phyloP scores from a whole-genome alignment of 306 rosid species.

The Citrullus colocynthis region DNA sequence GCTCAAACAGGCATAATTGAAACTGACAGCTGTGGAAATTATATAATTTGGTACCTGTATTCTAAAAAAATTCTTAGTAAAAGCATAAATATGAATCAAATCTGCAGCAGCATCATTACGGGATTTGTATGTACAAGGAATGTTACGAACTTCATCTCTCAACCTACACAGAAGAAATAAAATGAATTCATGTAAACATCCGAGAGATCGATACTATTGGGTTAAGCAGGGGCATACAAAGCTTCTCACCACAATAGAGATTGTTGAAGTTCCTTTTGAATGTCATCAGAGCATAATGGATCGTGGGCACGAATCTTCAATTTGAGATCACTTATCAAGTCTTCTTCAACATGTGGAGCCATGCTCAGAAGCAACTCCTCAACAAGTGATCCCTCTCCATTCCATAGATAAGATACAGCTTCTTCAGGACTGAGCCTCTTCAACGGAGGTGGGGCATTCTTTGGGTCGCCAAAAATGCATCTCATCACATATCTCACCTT shows the following conservation, averaged over 20 bases:
- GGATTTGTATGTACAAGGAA: conserved; percentile 88
- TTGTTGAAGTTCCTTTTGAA: conserved; percentile 57
- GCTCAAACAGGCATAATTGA: neutral
- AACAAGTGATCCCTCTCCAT: conserved; percentile 88
- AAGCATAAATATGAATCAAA: conserved; percentile 89
- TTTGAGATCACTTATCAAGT: conserved; percentile 49
- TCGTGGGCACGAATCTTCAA: conserved; percentile 51
- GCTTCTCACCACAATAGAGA: conserved; percentile 61
- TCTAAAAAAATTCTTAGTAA: conserved; percentile 74
- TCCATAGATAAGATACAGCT: conserved; percentile 65
- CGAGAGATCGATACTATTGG: neutral
- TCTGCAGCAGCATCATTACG: conserved; percentile 99
- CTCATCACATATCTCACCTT: conserved; percentile 96
- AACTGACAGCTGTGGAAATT: neutral
- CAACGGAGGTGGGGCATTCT: conserved; percentile 89
- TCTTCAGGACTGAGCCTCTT: conserved; percentile 81
- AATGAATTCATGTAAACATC: neutral
- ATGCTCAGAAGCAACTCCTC: conserved; percentile 80
- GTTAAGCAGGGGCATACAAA: conserved; percentile 6
- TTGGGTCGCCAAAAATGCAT: conserved; percentile 80
- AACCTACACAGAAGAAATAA: conserved; percentile 38
- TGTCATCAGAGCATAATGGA: conserved; percentile 55
- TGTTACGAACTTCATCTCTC: conserved; percentile 89
- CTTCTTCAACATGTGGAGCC: conserved; percentile 57
- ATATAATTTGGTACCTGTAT: conserved; percentile 44